Base-by-base conservation (phyloP, 2,329 filamentous ascomycete species). In the Sphaerulina populicola region DNA sequence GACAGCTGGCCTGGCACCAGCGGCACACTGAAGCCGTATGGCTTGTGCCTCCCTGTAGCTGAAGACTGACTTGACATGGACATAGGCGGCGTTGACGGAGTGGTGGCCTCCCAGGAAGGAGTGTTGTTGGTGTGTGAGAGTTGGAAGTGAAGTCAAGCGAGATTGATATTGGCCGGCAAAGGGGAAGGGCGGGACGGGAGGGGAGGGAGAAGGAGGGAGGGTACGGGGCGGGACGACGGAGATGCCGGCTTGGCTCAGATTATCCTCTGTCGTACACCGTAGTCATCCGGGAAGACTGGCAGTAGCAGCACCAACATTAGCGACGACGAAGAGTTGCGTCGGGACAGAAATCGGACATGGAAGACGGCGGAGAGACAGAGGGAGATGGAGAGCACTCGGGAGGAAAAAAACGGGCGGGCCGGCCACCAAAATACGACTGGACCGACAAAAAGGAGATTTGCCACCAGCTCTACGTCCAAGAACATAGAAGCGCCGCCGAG, bases 391-490 rank as follows among this genome's bases (percentile, higher is more conserved):
- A 18, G 18, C 18, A 41, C 39, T 11, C 15, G 3, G 3, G 6
- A 4, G 23, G 29, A n/a, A 42, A 21, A 12, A 39, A 38, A 23
- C 46, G 46, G 12, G 38, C 27, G 27, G 46, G 46, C 10, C 54
- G 56, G 8, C 58, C 56, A 12, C 38, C 51, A 30, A 62, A 59
- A 14, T 84, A 84, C 67, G 77, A 82, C 61, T 85, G 82, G 82
- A 78, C 81, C 49, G 80, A 79, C 52, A 84, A 85, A 67, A 74
- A 78, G 61, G 76, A 78, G 38, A 74, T 81, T 57, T 83, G 80
- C 70, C 82, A 79, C 66, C 78, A 80, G 58, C 78, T 93, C 63
- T 93, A 89, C 62, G 86, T 91, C 59, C 79, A 82, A 53, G 84
- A 93, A 70, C 81, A 81, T 60, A 83, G 79, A 70, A 79, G 81